Percentiles rank a stretch among this genome's conserved stretches.
Evolutionary conservation across 106 monocot species (phyloP).

Genomic region (Phalaenopsis equestris): DNA sequence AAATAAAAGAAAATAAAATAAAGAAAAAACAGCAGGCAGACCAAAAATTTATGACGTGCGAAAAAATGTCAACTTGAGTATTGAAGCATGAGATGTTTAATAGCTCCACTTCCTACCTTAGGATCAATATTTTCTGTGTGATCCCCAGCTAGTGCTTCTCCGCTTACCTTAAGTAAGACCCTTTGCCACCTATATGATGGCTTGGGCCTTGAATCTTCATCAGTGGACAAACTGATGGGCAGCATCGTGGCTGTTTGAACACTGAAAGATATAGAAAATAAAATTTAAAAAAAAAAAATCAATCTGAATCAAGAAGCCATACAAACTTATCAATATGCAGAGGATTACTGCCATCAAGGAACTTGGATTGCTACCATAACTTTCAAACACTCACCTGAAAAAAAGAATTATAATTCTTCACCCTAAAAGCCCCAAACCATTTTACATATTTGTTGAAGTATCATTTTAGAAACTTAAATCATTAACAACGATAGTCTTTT

Average conservation of each 20-base stretch:
- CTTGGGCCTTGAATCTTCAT: conserved; percentile 29
- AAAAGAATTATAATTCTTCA: not conserved
- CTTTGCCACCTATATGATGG: conserved; percentile 66
- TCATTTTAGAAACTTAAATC: not conserved
- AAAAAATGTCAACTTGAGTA: not conserved
- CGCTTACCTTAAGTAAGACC: conserved; percentile 91
- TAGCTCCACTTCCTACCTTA: conserved; percentile 32
- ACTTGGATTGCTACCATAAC: not conserved
- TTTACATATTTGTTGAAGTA: not conserved
- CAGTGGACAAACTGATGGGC: conserved; percentile 22
- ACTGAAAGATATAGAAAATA: not conserved
- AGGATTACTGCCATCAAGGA: not conserved
- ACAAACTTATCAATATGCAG: conserved; percentile 2
- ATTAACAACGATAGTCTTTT: not conserved
- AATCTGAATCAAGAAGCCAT: not conserved
- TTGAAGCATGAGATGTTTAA: not conserved
- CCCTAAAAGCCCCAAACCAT: not conserved
- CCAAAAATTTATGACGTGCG: not conserved
- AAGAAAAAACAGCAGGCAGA: not conserved
- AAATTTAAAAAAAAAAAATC: not conserved
- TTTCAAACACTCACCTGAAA: not conserved
- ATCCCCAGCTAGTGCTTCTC: conserved; percentile 96
- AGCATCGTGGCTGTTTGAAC: not conserved
- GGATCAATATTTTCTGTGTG: conserved; percentile 83
- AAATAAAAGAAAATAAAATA: too few species aligned